Evolutionary conservation across 257 asterid species (phyloP).

Genomic region (Fraxinus pennsylvanica): DNA sequence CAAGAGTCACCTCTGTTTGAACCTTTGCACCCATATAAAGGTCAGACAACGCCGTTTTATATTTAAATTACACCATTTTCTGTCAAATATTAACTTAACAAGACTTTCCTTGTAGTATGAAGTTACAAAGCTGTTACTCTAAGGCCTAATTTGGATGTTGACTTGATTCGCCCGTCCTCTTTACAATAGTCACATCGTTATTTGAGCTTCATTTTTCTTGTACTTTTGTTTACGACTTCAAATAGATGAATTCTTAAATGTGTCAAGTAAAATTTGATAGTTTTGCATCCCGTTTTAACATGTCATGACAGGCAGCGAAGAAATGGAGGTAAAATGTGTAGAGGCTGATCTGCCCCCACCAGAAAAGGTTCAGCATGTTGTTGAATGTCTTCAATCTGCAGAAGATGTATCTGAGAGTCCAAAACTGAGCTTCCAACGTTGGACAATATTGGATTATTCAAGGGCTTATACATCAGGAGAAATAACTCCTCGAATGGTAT

Average conservation of each 20-base stretch:
- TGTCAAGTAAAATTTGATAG: neutral
- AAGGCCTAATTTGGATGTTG: neutral
- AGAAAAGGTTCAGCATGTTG: slow-evolving; percentile 53
- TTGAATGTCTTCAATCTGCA: slow-evolving; percentile 41
- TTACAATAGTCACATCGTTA: too few species aligned
- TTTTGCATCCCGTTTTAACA: neutral
- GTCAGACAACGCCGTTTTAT: slow-evolving; percentile 24
- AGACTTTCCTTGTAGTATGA: neutral
- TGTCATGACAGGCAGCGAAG: slow-evolving; percentile 39
- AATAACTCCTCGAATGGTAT: slow-evolving; percentile 65
- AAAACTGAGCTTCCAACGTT: slow-evolving; percentile 42
- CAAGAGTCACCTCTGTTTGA: slow-evolving; percentile 76
- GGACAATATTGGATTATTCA: slow-evolving; percentile 76
- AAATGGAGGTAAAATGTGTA: slow-evolving; percentile 43
- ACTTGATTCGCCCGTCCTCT: too few species aligned
- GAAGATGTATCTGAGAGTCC: slow-evolving; percentile 20
- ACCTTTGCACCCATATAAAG: slow-evolving; percentile 70
- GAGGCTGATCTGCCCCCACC: slow-evolving; percentile 48
- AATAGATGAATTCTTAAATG: neutral
- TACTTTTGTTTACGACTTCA: neutral
- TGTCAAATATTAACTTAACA: neutral
- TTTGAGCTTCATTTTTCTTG: neutral
- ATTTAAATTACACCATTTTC: neutral
- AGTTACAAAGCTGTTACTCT: neutral
- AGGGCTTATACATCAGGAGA: slow-evolving; percentile 54